Conservation (phyloP, 768 basidiomycete genomes). For the Lactifluus rugatus region DNA sequence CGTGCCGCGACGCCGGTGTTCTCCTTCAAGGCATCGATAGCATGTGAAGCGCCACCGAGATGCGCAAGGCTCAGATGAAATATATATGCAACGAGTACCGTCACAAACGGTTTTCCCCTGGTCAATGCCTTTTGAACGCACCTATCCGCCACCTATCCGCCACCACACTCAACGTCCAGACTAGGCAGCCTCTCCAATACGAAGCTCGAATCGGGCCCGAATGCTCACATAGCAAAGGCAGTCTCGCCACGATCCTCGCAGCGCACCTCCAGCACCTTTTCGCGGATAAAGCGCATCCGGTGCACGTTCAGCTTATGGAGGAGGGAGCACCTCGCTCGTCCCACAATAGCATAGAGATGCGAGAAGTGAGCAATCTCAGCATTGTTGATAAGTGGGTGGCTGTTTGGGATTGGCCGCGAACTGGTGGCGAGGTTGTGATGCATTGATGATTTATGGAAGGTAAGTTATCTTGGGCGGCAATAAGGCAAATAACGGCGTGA, state of each 20-base stretch:
- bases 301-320: constrained; percentile 95
- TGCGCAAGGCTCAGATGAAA: constrained; percentile 77
- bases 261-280: constrained; percentile 59
- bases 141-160: too few species aligned
- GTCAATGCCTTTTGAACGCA: constrained; percentile 18
- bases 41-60: constrained; percentile 76
- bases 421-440: not conserved
- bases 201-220: constrained; percentile 21
- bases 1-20: constrained; percentile 64
- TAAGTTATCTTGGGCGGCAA: too few species aligned
- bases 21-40: too few species aligned
- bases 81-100: too few species aligned
- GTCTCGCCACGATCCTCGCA: constrained; percentile 30
- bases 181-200: constrained; percentile 57
- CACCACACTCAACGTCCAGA: constrained; percentile 92
- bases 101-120: too few species aligned
- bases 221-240: constrained; percentile 23
- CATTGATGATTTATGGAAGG: too few species aligned
- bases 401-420: not conserved
- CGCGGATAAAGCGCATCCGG: constrained; percentile 70
- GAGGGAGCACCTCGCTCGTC: too few species aligned
- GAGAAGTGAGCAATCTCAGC: constrained; percentile 88
- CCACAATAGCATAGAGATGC: constrained; percentile 88
- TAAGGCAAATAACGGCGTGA: too few species aligned
- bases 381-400: constrained; percentile 43